Percentiles rank a stretch among this genome's conserved stretches.
phyloP scores from a whole-genome alignment of 306 rosid genomes.

The Castanospermum australe region DNA sequence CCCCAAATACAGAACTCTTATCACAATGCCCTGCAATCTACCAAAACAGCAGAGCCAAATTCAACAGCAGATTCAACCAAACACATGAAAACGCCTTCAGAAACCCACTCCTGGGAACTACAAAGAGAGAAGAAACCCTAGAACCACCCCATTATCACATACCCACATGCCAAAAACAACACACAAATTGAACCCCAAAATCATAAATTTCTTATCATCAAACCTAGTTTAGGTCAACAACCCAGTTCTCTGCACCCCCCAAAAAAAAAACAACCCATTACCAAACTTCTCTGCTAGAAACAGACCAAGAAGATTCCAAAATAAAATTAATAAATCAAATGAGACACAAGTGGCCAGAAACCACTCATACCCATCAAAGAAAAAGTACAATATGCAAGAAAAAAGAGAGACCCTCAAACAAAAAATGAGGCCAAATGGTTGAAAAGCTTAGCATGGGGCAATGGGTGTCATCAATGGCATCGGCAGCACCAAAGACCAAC shows the following conservation, averaged over 20 bases:
- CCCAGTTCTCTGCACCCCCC: constrained; percentile 35
- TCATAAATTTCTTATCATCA: constrained; percentile 15
- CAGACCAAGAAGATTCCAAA: constrained; percentile 37
- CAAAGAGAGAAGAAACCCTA: constrained; percentile 36
- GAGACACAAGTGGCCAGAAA: constrained; percentile 45
- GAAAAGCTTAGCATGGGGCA: constrained; percentile 31
- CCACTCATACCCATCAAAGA: constrained; percentile 47
- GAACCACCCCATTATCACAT: constrained; percentile 52
- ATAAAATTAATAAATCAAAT: constrained; percentile 33
- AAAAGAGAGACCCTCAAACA: constrained; percentile 36
- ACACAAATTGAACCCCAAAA: constrained; percentile 24
- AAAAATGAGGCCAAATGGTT: constrained; percentile 31
- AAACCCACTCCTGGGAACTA: constrained; percentile 18
- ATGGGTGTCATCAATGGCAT: constrained; percentile 42
- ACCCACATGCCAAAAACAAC: constrained; percentile 30
- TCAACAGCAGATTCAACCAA: constrained; percentile 31
- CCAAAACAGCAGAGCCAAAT: constrained; percentile 19
- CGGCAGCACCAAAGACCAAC: constrained; percentile 37
- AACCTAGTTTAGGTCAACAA: constrained; percentile 70
- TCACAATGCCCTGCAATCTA: constrained; percentile 29
- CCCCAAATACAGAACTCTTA: constrained; percentile 25
- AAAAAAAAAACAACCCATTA: constrained; percentile 20
- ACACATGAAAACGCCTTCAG: constrained; percentile 16
- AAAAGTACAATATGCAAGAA: constrained; percentile 29
- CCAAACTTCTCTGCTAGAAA: not conserved